Evolutionary conservation across 306 rosid genomes (phyloP).

Genomic region (Geum urbanum): DNA sequence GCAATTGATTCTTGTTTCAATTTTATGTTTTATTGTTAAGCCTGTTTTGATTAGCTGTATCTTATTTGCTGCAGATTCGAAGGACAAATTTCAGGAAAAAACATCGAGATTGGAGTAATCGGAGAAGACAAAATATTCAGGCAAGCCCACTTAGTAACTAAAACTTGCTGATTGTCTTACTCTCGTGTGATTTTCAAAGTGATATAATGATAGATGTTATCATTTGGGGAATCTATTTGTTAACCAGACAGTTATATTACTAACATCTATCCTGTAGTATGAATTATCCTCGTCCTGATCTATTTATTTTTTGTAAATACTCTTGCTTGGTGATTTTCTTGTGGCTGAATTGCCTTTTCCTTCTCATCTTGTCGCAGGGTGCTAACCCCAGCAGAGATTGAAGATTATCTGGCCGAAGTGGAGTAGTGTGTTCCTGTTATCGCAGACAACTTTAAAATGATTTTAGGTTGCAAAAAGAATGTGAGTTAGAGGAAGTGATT

Average conservation of each 20-base stretch:
- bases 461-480: constrained; percentile 2
- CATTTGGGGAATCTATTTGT: background rate
- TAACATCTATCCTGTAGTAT: background rate
- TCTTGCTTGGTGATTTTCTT: constrained; percentile 9
- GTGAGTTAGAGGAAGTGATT: background rate
- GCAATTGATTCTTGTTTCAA: background rate
- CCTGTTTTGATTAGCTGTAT: background rate
- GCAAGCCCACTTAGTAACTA: constrained; percentile 27
- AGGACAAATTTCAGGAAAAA: constrained; percentile 92
- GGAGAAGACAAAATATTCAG: constrained; percentile 81
- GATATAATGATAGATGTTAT: background rate
- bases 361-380: constrained; percentile 58
- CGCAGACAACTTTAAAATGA: background rate
- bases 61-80: constrained; percentile 53
- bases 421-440: constrained; percentile 45
- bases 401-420: constrained; percentile 94
- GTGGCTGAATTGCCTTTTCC: background rate
- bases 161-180: background rate
- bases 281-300: background rate
- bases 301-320: background rate
- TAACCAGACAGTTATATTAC: background rate
- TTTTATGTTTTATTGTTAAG: background rate
- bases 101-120: constrained; percentile 94
- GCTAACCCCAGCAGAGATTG: constrained; percentile 87
- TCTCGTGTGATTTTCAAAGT: background rate